Conservation (phyloP, 164 flowering plant species). For the Warburgia ugandensis region DNA sequence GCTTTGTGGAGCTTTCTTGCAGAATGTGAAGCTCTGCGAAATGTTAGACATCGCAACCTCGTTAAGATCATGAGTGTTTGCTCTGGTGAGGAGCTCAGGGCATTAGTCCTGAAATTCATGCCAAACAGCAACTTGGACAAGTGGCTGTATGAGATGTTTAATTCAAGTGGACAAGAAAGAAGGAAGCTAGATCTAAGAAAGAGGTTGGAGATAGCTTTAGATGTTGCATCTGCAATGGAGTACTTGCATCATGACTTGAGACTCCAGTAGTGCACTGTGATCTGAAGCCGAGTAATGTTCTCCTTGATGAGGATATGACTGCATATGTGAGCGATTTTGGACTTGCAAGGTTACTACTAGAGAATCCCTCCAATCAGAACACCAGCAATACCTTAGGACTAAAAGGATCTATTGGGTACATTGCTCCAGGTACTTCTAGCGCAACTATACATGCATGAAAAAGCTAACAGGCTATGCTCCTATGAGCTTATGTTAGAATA, state of each 20-base stretch:
- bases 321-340: slow-evolving; percentile 7
- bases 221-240: slow-evolving; percentile 4
- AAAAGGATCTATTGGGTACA: slow-evolving; percentile 2
- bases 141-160: neutral
- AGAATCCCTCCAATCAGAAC: neutral
- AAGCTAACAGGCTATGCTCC: too few species aligned
- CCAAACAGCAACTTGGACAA: neutral
- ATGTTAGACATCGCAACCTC: neutral
- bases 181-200: too few species aligned
- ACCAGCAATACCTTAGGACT: too few species aligned
- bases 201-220: slow-evolving; percentile 1
- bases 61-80: slow-evolving; percentile 4
- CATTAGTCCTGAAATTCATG: slow-evolving; percentile 5
- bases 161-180: too few species aligned
- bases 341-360: slow-evolving; percentile 5
- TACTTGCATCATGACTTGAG: slow-evolving; percentile 1
- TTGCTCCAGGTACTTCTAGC: slow-evolving; percentile 1
- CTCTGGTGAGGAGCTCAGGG: neutral
- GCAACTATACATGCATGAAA: too few species aligned
- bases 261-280: neutral
- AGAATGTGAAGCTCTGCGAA: slow-evolving; percentile 2
- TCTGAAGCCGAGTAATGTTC: too few species aligned
- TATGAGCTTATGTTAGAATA: too few species aligned
- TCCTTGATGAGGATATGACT: slow-evolving; percentile 2
- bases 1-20: slow-evolving; percentile 3